Base-by-base conservation (phyloP, 176 grass and related monocot genomes). In the Cocos nucifera region DNA sequence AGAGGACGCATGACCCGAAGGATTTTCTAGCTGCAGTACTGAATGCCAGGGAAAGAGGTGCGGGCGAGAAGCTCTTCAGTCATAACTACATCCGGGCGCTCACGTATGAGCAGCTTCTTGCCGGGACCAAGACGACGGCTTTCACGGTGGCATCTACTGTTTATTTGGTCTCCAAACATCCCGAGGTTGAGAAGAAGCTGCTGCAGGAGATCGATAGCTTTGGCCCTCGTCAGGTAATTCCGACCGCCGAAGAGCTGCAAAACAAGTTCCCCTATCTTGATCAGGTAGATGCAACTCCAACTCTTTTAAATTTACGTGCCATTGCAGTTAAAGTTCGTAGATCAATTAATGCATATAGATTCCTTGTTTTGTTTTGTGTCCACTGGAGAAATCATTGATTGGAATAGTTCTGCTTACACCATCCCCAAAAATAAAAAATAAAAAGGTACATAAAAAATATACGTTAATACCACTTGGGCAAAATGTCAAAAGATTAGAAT, bases 71-170 rank as follows among this genome's bases (percentile, higher is more conserved):
- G 44, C 50, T 83, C 18, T 51, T 88, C 4, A 70, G 60, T 17
- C 67, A 88, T 69, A 55, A 73, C 65, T 79, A 98, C 69, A 53
- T 98, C 16, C 68, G 87, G 23, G 87, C 93, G 18, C 88, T 98
- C 70, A 75, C 81, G 35, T 85, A 85, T 53, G 93, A 98, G 73
- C 93, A 98, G 76, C 87, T 98, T 24, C 75, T 98, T 73, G 93
- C 93, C n/a, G 93, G 93, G n/a, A 86, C 93, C 10, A 92, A 85
- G 75, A 98, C 93, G 22, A 98, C 87, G 24, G 87, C 87, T 8
- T 98, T 98, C 76, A 98, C 93, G 24, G 69, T 92, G 69, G 75
- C 83, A n/a, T 92, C 85, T 16, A 78, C 77, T 60, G 70, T 98
- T 62, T 92, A 98, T 59, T 78, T 98, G 18, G 69, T 98, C 53